Conservation (phyloP, 1,139 yeast genomes). For the Ogataea hybrid region DNA sequence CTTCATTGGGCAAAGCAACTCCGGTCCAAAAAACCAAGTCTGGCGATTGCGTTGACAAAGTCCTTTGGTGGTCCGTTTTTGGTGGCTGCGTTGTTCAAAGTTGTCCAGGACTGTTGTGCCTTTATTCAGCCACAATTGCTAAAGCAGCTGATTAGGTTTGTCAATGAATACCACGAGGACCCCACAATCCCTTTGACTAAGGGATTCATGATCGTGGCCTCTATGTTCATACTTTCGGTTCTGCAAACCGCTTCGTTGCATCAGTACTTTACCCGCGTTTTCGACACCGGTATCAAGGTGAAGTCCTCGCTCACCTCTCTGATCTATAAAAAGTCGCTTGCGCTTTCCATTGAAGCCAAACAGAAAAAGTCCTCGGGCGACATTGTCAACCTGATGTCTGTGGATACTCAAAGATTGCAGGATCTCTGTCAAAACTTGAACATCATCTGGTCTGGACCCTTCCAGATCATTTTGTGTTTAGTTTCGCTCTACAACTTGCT, state of each 20-base stretch:
- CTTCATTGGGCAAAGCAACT: constrained; percentile 58
- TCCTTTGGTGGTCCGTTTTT: constrained; percentile 73
- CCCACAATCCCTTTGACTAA: constrained; percentile 58
- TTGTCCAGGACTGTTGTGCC: constrained; percentile 74
- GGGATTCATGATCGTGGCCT: constrained; percentile 80
- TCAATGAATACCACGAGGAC: constrained; percentile 63
- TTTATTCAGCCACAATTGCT: constrained; percentile 89
- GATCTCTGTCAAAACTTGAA: constrained; percentile 86
- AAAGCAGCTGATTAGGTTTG: constrained; percentile 73
- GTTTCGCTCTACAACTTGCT: constrained; percentile 69
- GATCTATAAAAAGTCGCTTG: constrained; percentile 77
- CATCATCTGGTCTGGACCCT: constrained; percentile 95
- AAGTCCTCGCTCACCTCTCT: constrained; percentile 78
- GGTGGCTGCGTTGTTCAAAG: constrained; percentile 76
- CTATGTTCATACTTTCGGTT: constrained; percentile 82
- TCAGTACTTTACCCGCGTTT: constrained; percentile 88
- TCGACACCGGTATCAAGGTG: constrained; percentile 87
- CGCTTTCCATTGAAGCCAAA: constrained; percentile 81
- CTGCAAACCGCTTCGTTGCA: constrained; percentile 83
- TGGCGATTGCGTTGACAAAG: constrained; percentile 56
- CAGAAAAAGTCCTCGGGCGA: constrained; percentile 89
- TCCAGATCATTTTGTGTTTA: constrained; percentile 82
- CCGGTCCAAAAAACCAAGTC: constrained; percentile 52
- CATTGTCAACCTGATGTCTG: constrained; percentile 95
- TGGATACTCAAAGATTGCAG: constrained; percentile 91